These are phyloP conservation scores for Castanea crenata DNA, from an alignment of 306 rosid species.

Conservation along the genomic window DNA sequence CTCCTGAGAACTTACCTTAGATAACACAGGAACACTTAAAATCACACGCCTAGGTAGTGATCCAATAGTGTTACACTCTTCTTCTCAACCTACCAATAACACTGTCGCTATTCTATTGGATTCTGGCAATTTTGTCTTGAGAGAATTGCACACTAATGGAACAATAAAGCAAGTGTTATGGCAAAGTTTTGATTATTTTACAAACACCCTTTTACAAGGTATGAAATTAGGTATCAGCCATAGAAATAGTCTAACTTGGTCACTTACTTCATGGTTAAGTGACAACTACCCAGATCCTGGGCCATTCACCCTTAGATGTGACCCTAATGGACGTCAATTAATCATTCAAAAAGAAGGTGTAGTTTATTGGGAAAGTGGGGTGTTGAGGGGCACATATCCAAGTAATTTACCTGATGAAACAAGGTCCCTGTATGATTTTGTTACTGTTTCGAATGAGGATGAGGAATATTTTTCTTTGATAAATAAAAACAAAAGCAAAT, in stretches of 20 bases:
- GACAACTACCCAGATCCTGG: not conserved
- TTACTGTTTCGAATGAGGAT: too few relatives aligned
- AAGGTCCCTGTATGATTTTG: not conserved
- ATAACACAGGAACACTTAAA: too few relatives aligned
- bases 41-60: too few relatives aligned
- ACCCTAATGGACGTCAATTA: slow-evolving; percentile 1
- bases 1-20: too few relatives aligned
- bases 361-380: slow-evolving; percentile 15
- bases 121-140: slow-evolving; percentile 21
- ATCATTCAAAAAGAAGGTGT: not conserved
- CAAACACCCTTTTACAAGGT: not conserved
- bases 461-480: slow-evolving; percentile 8
- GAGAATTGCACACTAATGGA: not conserved
- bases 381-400: not conserved
- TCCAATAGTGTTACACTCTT: too few relatives aligned
- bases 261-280: not conserved
- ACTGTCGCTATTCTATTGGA: slow-evolving; percentile 6
- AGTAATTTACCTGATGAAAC: not conserved
- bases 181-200: slow-evolving; percentile 26
- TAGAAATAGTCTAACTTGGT: not conserved
- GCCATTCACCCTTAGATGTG: slow-evolving; percentile 12
- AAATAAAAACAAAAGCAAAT: not conserved
- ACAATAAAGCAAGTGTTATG: not conserved
- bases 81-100: not conserved
- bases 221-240: slow-evolving; percentile 6